phyloP scores from a whole-genome alignment of 495 filamentous ascomycete species.

The Hypomontagnella monticulosa region DNA sequence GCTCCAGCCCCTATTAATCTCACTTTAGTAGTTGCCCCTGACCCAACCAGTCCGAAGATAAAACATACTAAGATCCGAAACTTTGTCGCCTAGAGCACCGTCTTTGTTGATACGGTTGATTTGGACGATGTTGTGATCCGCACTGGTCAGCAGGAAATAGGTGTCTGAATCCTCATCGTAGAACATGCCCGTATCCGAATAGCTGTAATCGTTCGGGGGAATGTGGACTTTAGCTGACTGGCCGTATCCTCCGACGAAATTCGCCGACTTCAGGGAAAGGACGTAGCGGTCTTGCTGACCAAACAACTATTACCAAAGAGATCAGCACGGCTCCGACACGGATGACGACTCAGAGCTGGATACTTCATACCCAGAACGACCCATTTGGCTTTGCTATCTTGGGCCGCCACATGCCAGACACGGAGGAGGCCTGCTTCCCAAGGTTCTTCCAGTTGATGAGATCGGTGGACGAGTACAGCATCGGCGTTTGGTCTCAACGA shows the following conservation, averaged over 20 bases:
- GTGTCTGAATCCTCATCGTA: constrained; percentile 53
- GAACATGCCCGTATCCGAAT: constrained; percentile 60
- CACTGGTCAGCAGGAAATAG: constrained; percentile 57
- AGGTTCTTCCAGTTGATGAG: constrained; percentile 57
- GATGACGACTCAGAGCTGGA: background rate
- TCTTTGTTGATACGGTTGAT: constrained; percentile 57
- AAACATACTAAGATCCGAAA: constrained; percentile 44
- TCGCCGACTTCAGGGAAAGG: constrained; percentile 50
- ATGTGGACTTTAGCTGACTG: constrained; percentile 51
- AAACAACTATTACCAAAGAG: constrained; percentile 47
- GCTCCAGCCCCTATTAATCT: constrained; percentile 43
- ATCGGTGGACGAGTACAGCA: constrained; percentile 57
- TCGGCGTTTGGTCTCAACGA: constrained; percentile 49
- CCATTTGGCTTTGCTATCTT: constrained; percentile 59
- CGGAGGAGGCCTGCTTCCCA: constrained; percentile 45
- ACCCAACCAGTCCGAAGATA: background rate
- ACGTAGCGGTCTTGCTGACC: constrained; percentile 58
- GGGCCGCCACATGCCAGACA: constrained; percentile 53
- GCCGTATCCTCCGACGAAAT: constrained; percentile 49
- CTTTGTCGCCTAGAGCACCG: constrained; percentile 46
- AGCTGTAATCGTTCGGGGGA: constrained; percentile 55
- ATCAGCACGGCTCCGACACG: background rate
- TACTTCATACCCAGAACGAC: constrained; percentile 50
- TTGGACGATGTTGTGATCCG: constrained; percentile 59
- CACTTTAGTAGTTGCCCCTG: constrained; percentile 5